These are phyloP conservation scores for Gnomoniopsis sp. DNA, from an alignment of 2,329 filamentous ascomycete genomes.

Conservation along the genomic window DNA sequence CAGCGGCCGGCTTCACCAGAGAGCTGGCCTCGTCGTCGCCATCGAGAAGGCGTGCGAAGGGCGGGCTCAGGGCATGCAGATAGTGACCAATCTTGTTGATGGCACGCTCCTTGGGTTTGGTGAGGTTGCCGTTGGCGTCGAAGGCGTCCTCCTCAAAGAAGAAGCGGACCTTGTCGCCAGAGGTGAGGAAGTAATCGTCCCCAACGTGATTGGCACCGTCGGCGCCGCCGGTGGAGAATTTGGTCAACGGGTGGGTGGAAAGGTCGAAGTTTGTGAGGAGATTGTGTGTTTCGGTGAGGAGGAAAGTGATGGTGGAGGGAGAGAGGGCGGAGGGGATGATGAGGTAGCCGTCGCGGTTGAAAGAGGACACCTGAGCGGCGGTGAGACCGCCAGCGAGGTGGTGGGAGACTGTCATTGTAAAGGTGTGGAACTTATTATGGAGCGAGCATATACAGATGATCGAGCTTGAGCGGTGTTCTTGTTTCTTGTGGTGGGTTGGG, in stretches of 20 bases:
- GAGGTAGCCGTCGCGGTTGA: slow-evolving; percentile 83
- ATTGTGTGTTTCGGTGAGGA: slow-evolving; percentile 70
- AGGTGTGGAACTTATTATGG: not conserved
- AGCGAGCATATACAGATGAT: not conserved
- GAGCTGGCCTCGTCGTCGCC: slow-evolving; percentile 38
- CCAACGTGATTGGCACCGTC: slow-evolving; percentile 70
- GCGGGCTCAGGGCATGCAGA: slow-evolving; percentile 65
- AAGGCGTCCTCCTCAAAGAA: slow-evolving; percentile 98
- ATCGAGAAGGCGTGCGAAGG: slow-evolving; percentile 59
- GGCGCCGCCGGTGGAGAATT: slow-evolving; percentile 82
- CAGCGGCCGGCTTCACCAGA: slow-evolving; percentile 46
- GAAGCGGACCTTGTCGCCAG: slow-evolving; percentile 89
- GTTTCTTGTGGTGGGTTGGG: not conserved
- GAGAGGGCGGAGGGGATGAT: slow-evolving; percentile 76
- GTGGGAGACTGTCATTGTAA: slow-evolving; percentile 1
- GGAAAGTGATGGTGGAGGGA: slow-evolving; percentile 58
- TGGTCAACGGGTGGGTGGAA: slow-evolving; percentile 85
- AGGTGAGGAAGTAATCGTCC: slow-evolving; percentile 89
- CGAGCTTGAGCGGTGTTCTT: too few species aligned
- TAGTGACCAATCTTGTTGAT: slow-evolving; percentile 89
- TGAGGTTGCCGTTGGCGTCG: slow-evolving; percentile 57
- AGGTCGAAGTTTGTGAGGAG: slow-evolving; percentile 76
- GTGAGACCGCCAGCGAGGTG: slow-evolving; percentile 57
- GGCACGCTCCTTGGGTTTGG: slow-evolving; percentile 75
- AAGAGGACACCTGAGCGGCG: slow-evolving; percentile 65